Evolutionary conservation across 768 basidiomycete genomes (phyloP).

Genomic region (Rubroboletus satanas): DNA sequence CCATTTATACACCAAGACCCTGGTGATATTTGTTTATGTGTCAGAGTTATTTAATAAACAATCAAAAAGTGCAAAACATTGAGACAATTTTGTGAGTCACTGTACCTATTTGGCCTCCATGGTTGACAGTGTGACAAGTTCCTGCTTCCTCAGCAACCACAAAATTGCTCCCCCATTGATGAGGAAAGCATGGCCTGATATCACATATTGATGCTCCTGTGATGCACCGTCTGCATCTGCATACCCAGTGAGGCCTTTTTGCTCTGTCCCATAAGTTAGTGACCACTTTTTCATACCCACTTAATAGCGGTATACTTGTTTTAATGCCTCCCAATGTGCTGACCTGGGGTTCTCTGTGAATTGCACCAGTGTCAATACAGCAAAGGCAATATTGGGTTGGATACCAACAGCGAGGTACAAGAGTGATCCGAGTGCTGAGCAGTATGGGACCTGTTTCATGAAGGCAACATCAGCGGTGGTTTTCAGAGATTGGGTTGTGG

Average conservation of each 20-base stretch:
- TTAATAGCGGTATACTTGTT: not conserved
- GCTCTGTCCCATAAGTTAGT: not conserved
- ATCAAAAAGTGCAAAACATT: no score
- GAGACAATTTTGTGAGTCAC: no score
- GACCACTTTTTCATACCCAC: not conserved
- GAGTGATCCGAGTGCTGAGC: not conserved
- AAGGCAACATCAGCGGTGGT: not conserved
- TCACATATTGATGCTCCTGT: not conserved
- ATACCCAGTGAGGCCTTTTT: no score
- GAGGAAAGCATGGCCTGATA: slow-evolving; percentile 1
- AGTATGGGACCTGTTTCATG: not conserved
- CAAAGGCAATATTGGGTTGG: not conserved
- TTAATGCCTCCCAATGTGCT: not conserved
- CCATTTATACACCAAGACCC: no score
- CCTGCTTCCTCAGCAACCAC: slow-evolving; percentile 8
- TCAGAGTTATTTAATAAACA: no score
- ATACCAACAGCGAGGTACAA: not conserved
- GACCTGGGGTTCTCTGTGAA: not conserved
- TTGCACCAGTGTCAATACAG: not conserved
- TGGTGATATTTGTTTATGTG: no score
- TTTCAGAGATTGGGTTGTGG: not conserved
- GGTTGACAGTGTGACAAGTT: slow-evolving; percentile 2
- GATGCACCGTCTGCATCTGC: no score
- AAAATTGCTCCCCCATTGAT: not conserved
- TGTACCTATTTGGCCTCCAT: no score